Conservation (phyloP, 768 basidiomycete species). For the Boletus rex-veris region DNA sequence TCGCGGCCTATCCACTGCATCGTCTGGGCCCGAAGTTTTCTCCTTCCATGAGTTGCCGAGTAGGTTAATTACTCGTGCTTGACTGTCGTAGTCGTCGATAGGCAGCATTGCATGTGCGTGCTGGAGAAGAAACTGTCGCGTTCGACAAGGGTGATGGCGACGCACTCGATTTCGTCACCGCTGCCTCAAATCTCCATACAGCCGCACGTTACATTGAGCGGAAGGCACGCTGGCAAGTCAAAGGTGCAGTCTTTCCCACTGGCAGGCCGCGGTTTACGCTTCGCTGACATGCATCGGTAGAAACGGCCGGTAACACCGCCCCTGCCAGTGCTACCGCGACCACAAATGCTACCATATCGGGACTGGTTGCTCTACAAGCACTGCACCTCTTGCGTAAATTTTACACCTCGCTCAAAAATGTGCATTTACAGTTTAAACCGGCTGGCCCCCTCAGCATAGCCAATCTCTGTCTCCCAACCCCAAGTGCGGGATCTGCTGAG, state of each 20-base stretch:
- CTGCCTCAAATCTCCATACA: constrained; percentile 89
- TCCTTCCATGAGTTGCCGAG: constrained; percentile 68
- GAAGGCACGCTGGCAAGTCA: constrained; percentile 96
- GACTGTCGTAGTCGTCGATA: constrained; percentile 28
- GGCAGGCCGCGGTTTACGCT: background rate
- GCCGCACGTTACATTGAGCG: constrained; percentile 83
- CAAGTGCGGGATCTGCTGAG: too few species aligned
- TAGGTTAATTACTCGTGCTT: background rate
- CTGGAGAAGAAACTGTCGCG: too few species aligned
- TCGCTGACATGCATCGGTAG: constrained; percentile 37
- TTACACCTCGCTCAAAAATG: too few species aligned
- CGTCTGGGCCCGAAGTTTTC: constrained; percentile 97
- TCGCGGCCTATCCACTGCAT: constrained; percentile 98
- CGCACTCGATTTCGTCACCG: constrained; percentile 93
- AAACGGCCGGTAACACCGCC: constrained; percentile 99
- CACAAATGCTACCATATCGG: constrained; percentile 96
- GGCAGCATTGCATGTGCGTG: constrained; percentile 67
- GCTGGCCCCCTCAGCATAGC: too few species aligned
- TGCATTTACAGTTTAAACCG: too few species aligned
- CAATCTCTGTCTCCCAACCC: too few species aligned
- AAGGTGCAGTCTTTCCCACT: constrained; percentile 58
- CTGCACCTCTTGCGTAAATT: too few species aligned
- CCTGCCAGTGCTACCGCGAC: constrained; percentile 99
- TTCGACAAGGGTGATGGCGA: constrained; percentile 99
- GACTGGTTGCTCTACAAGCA: constrained; percentile 91